phyloP scores from a whole-genome alignment of 345 rosid genomes.

The Sisymbrium irio region DNA sequence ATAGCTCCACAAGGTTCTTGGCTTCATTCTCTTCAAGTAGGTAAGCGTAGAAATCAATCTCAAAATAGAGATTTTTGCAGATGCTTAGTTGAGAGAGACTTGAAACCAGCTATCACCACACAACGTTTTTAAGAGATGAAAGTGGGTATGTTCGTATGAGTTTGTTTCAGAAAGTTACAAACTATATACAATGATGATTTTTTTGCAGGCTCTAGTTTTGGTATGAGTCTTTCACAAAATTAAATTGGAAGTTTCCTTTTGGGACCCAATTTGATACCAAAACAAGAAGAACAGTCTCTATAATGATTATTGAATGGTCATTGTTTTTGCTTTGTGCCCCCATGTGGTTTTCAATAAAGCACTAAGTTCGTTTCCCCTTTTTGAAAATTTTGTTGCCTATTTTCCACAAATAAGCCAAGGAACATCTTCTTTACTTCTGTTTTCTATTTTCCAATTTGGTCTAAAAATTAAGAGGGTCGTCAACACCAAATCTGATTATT shows the following conservation, averaged over 20 bases:
- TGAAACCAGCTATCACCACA: slow-evolving; percentile 26
- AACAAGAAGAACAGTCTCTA: slow-evolving; percentile 26
- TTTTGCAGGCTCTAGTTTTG: slow-evolving; percentile 18
- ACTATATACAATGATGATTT: slow-evolving; percentile 15
- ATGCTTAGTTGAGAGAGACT: slow-evolving; percentile 20
- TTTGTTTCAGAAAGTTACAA: slow-evolving; percentile 25
- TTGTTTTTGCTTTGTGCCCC: slow-evolving; percentile 28
- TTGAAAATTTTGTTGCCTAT: background rate
- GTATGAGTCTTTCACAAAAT: background rate
- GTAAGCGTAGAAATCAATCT: background rate
- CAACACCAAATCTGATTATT: background rate
- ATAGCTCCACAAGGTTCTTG: background rate
- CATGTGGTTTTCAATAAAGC: slow-evolving; percentile 30
- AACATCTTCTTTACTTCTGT: slow-evolving; percentile 16
- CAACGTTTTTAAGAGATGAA: slow-evolving; percentile 13
- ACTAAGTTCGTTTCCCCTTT: slow-evolving; percentile 20
- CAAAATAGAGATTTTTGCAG: background rate
- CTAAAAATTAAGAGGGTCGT: background rate
- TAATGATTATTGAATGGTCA: slow-evolving; percentile 26
- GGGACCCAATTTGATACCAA: slow-evolving; percentile 35
- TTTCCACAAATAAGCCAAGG: background rate
- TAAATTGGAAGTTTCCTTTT: slow-evolving; percentile 18
- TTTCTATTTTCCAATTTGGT: background rate
- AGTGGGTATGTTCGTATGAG: slow-evolving; percentile 4
- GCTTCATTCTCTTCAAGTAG: slow-evolving; percentile 23